These are phyloP conservation scores for Musa balbisiana DNA, from an alignment of 202 grass and related monocot species.

Conservation along the genomic window DNA sequence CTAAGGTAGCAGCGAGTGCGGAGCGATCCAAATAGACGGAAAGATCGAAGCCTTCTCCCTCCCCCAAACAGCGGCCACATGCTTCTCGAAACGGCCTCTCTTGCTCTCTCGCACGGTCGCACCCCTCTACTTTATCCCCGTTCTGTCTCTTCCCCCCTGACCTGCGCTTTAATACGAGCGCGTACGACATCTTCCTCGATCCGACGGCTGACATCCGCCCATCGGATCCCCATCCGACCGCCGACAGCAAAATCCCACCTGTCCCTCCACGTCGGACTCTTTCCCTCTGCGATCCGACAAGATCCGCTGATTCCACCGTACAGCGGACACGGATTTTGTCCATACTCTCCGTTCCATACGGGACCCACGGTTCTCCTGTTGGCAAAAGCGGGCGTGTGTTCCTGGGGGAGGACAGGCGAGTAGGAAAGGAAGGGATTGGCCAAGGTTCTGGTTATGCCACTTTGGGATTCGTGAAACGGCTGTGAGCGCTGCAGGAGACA, in stretches of 20 bases:
- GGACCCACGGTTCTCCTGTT: too few relatives aligned
- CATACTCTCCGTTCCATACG: too few relatives aligned
- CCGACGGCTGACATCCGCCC: slow-evolving; percentile 9
- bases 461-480: too few relatives aligned
- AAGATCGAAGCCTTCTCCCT: slow-evolving; percentile 10
- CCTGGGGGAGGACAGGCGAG: neutral
- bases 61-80: neutral
- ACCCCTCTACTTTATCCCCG: neutral
- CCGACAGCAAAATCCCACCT: slow-evolving; percentile 26
- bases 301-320: too few relatives aligned
- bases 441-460: too few relatives aligned
- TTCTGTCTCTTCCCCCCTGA: neutral
- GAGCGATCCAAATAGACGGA: slow-evolving; percentile 10
- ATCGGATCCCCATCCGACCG: slow-evolving; percentile 12
- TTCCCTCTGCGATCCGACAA: neutral
- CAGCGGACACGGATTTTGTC: neutral
- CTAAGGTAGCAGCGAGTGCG: neutral
- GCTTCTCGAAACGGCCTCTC: slow-evolving; percentile 11
- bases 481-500: too few relatives aligned
- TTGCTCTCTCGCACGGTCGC: neutral
- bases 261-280: slow-evolving; percentile 7
- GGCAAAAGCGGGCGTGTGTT: neutral
- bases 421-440: neutral
- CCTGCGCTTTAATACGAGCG: slow-evolving; percentile 9
- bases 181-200: slow-evolving; percentile 2